Evolutionary conservation across 2,329 filamentous ascomycete genomes (phyloP).

Genomic region (Exophiala sideris): DNA sequence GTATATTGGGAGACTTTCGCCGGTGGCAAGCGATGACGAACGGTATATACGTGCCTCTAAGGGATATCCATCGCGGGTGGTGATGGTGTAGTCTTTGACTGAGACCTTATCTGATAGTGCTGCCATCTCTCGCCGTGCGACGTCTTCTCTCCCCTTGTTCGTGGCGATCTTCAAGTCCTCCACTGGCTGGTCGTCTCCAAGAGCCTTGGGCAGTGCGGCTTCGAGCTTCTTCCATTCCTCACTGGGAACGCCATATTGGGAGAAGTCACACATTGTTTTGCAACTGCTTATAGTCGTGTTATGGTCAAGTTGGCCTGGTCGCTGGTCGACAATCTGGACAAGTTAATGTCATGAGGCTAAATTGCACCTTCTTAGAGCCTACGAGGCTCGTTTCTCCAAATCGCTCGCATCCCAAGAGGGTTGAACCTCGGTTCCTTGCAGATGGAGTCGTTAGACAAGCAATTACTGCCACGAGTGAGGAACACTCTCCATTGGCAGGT

Average conservation of each 20-base stretch:
- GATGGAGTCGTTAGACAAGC: too few relatives aligned
- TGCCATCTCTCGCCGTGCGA: conserved; percentile 33
- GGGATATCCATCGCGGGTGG: conserved; percentile 44
- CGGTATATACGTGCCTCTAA: conserved; percentile 50
- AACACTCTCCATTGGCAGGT: too few relatives aligned
- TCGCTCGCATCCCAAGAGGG: too few relatives aligned
- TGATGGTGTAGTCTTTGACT: conserved; percentile 38
- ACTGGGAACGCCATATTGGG: conserved; percentile 41
- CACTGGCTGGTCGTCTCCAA: conserved; percentile 15
- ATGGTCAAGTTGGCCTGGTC: too few relatives aligned
- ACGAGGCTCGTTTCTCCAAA: too few relatives aligned
- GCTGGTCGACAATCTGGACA: too few relatives aligned
- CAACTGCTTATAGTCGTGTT: too few relatives aligned
- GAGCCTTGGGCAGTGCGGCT: conserved; percentile 18
- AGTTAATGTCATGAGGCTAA: too few relatives aligned
- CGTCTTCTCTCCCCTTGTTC: conserved; percentile 37
- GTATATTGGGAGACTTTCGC: conserved; percentile 46
- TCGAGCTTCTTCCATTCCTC: conserved; percentile 46
- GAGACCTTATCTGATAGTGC: conserved; percentile 31
- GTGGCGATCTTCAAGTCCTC: conserved; percentile 28
- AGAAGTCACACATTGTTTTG: conserved; percentile 36
- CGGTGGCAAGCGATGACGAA: conserved; percentile 26
- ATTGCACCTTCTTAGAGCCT: too few relatives aligned
- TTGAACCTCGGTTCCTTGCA: too few relatives aligned
- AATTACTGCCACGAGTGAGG: too few relatives aligned